Base-by-base conservation (phyloP, 2,329 filamentous ascomycete genomes). In the Aspergillus pseudoviridinutans region DNA sequence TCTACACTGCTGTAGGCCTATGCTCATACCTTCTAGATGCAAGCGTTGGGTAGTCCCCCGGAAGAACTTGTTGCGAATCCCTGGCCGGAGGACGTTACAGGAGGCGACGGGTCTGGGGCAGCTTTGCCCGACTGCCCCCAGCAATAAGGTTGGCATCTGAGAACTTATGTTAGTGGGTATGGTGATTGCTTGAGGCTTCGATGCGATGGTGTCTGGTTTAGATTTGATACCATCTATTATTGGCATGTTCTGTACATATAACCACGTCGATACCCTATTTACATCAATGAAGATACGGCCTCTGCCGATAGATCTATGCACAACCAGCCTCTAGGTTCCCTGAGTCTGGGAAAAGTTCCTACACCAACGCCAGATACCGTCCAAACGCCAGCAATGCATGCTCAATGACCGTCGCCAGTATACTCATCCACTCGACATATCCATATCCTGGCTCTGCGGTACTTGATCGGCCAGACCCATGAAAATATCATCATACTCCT, bases 11-110 rank as follows among this genome's bases (percentile, higher is more conserved):
- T 32, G 14, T 49, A 12, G 3, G 25, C 49, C 49, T 44, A 51
- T 56, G 53, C 56, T 68, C 28, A 65, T 61, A 38, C 44, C 32
- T 29, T 58, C 57, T 69, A 97, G 93, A 99, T 99, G 94, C 94
- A 99, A 92, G 88, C 88, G 53, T 89, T 89, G 60, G 94, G 94
- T 9, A 92, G 90, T 22, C 94, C 94, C 49, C 94, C 94, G 0
- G 83, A 90, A 41, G 94, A 97, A 73, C 79, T 99, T 20, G 89
- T 99, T 17, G 68, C 74, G 20, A 77, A 76, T 49, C 76, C 76
- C 5, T 70, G 76, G 41, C 68, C 74, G 56, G 93, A 92, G 56
- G 91, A 96, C 71, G 89, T 96, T 84, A 87, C 87, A 55, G 89
- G 89, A 55, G 89, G 89, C 51, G 89, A 90, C 20, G 90, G 93